These are phyloP conservation scores for Primulina tabacum DNA, from an alignment of 257 asterid genomes.

Conservation along the genomic window DNA sequence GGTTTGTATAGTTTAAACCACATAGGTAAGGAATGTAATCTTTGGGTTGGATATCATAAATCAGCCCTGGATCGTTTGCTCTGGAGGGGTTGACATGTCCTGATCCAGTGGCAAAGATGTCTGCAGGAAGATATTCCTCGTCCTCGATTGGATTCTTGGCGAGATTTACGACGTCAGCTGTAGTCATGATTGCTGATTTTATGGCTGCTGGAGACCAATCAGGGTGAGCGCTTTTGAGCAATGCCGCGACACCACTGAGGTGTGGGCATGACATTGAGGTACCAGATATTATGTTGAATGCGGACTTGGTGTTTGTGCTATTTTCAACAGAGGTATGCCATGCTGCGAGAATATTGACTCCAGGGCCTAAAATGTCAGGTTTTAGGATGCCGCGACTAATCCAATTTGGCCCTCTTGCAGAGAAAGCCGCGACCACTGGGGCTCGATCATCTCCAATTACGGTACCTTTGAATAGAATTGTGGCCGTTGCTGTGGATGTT, in stretches of 20 bases:
- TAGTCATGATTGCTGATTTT: constrained; percentile 57
- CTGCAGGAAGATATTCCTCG: constrained; percentile 13
- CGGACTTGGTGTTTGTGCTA: constrained; percentile 10
- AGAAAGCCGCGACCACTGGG: constrained; percentile 43
- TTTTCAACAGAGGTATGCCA: constrained; percentile 36
- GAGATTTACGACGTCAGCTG: constrained; percentile 36
- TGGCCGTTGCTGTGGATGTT: constrained; percentile 27
- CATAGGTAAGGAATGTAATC: constrained; percentile 25
- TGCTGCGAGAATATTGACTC: constrained; percentile 50
- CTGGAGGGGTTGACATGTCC: constrained; percentile 28
- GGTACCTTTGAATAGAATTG: constrained; percentile 41
- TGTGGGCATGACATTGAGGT: constrained; percentile 41
- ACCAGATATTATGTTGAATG: constrained; percentile 35
- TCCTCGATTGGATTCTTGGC: constrained; percentile 20
- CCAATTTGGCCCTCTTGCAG: constrained; percentile 44
- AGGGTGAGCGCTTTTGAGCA: constrained; percentile 36
- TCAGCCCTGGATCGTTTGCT: constrained; percentile 30
- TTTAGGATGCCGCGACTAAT: constrained; percentile 51
- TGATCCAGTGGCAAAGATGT: constrained; percentile 25
- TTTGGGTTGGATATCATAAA: constrained; percentile 21
- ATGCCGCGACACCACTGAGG: constrained; percentile 37
- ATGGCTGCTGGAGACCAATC: constrained; percentile 42
- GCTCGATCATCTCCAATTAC: constrained; percentile 37
- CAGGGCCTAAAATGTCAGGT: constrained; percentile 66
- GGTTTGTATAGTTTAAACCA: constrained; percentile 25